Percentiles rank a stretch among this genome's conserved stretches.
These are phyloP conservation scores for Zygnema circumcarinatum DNA, from an alignment of 139 green algal species.

Conservation along the genomic window DNA sequence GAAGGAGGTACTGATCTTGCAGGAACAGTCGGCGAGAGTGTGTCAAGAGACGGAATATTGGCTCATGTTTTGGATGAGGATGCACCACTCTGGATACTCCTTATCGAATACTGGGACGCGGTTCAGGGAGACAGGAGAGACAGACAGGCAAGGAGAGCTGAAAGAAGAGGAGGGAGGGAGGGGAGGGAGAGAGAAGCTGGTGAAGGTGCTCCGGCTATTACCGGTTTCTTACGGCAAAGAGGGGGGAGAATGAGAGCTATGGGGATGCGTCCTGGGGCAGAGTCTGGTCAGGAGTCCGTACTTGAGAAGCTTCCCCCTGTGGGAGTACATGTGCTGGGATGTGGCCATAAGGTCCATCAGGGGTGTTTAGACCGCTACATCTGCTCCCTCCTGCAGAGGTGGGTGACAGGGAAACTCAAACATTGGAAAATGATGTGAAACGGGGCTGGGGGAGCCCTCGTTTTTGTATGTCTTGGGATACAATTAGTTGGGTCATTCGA, in stretches of 20 bases:
- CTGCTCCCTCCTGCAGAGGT: conserved; percentile 51
- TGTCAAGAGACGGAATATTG: too few relatives aligned
- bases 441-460: neutral
- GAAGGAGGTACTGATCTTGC: too few relatives aligned
- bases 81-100: too few relatives aligned
- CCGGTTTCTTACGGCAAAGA: too few relatives aligned
- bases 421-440: neutral
- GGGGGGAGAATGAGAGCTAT: neutral
- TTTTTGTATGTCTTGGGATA: neutral
- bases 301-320: neutral
- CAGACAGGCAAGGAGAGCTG: neutral
- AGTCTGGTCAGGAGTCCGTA: neutral
- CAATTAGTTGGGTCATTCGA: too few relatives aligned
- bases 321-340: conserved; percentile 48
- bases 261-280: neutral
- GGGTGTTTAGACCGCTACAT: conserved; percentile 57
- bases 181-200: neutral
- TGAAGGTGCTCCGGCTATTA: too few relatives aligned
- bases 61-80: too few relatives aligned
- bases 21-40: too few relatives aligned
- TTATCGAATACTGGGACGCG: too few relatives aligned
- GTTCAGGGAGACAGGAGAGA: neutral
- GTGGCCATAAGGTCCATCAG: conserved; percentile 51
- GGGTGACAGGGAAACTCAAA: neutral
- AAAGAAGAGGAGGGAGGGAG: neutral